phyloP scores from a whole-genome alignment of 2,329 filamentous ascomycete genomes.

The Trichothecium roseum region DNA sequence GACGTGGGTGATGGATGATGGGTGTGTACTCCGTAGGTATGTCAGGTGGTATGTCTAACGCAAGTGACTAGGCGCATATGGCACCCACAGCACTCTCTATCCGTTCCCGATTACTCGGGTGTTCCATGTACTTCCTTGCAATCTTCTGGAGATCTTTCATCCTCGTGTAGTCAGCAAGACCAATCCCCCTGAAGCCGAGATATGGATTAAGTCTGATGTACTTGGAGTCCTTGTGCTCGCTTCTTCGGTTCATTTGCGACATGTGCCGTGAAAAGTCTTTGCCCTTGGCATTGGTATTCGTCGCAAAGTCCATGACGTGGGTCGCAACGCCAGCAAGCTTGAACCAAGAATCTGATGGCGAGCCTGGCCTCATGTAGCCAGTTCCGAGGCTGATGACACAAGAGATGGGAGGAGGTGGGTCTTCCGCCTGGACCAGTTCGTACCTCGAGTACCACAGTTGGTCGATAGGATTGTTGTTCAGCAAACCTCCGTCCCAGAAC shows the following conservation, averaged over 20 bases:
- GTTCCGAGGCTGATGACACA: slow-evolving; percentile 1
- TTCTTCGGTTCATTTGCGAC: not conserved
- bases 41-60: too few species aligned
- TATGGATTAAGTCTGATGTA: too few species aligned
- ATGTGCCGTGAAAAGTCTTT: not conserved
- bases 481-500: slow-evolving; percentile 1
- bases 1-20: too few species aligned
- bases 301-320: not conserved
- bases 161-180: too few species aligned
- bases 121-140: too few species aligned
- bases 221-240: not conserved
- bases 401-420: not conserved
- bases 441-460: slow-evolving; percentile 1
- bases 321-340: not conserved
- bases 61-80: too few species aligned
- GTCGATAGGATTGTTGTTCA: slow-evolving; percentile 2
- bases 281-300: not conserved
- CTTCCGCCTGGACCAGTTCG: not conserved
- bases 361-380: not conserved
- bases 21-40: too few species aligned
- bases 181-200: too few species aligned
- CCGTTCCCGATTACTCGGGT: too few species aligned
- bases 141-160: too few species aligned
- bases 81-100: too few species aligned
- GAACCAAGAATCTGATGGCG: not conserved